Base-by-base conservation (phyloP, 192 early-diverging fungal species). In the Kickxella alabastrina region DNA sequence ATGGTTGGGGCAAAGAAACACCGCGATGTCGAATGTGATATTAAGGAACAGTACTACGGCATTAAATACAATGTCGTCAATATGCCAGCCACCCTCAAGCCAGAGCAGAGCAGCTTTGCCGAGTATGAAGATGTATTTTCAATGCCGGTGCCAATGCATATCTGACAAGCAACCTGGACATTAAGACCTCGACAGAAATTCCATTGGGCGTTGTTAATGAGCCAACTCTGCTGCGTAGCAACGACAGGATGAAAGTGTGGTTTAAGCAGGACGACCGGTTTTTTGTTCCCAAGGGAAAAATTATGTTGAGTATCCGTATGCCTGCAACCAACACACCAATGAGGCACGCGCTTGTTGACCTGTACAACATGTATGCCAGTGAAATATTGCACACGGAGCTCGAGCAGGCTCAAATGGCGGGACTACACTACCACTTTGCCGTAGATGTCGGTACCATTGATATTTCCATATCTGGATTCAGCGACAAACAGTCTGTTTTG, bases 251-350 rank as follows among this genome's bases (percentile, higher is more conserved):
- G 25, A 82, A 91, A 6, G 47, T 93, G 49, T 98, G 95, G 95
- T 83, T 91, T 55, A 93, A 93, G 63, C 85, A 88, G 49, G 93
- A 95, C 62, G 87, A 92, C 52, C 88, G 77, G 1, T 98, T 92
- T 52, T 85, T 81, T 78, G 79, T 87, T 6, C 95, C 95, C 15
- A 87, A 87, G 49, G 89, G 87, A 13, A 80, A 80, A 38, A 74
- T 88, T 27, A 79, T 77, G 56, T 78, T 93, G 26, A 54, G 69
- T 38, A 81, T 83, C 43, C 48, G 62, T n/a, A 15, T 56, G n/a
- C n/a, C 23, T 22, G 18, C 36, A 8, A 35, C 10, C 5, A 27
- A 47, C 73, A 35, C 29, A 9, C 89, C 88, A 1, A 54, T 66
- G 15, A 75, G 84, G 28, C 82, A 75, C 37, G 85, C 88, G 10